phyloP scores from a whole-genome alignment of 345 rosid species.

The Tarenaya hassleriana region DNA sequence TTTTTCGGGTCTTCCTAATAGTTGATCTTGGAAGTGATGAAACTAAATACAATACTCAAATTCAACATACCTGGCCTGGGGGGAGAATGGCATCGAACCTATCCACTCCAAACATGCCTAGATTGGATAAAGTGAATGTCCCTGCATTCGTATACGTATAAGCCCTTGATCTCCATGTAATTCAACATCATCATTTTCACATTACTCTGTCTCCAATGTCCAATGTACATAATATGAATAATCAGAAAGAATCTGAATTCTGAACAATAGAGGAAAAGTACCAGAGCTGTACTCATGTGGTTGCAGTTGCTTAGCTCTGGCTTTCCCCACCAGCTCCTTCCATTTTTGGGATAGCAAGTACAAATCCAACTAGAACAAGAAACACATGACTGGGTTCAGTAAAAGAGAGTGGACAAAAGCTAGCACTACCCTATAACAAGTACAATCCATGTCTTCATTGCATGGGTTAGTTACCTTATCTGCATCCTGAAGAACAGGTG shows the following conservation, averaged over 20 bases:
- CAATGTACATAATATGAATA: neutral
- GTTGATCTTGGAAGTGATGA: neutral
- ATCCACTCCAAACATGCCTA: conserved; percentile 96
- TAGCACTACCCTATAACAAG: conserved; percentile 17
- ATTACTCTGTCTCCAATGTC: conserved; percentile 8
- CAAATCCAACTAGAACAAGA: conserved; percentile 64
- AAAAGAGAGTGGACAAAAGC: neutral
- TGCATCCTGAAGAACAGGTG: conserved; percentile 93
- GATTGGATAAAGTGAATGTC: conserved; percentile 86
- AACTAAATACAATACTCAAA: neutral
- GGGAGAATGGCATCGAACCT: conserved; percentile 98
- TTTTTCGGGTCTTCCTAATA: neutral
- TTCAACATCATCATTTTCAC: neutral
- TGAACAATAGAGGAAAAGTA: conserved; percentile 19
- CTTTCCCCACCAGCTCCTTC: conserved; percentile 94
- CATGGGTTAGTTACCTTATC: conserved; percentile 71
- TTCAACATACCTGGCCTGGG: conserved; percentile 65
- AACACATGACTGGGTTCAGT: neutral
- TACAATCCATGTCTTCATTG: neutral
- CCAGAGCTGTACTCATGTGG: conserved; percentile 95
- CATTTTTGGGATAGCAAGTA: conserved; percentile 83
- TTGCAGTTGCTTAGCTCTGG: conserved; percentile 80
- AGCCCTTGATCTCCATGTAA: neutral
- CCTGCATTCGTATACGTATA: conserved; percentile 39
- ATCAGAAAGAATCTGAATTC: conserved; percentile 2